Base-by-base conservation (phyloP, 176 grass and related monocot species). In the Chloris gayana region DNA sequence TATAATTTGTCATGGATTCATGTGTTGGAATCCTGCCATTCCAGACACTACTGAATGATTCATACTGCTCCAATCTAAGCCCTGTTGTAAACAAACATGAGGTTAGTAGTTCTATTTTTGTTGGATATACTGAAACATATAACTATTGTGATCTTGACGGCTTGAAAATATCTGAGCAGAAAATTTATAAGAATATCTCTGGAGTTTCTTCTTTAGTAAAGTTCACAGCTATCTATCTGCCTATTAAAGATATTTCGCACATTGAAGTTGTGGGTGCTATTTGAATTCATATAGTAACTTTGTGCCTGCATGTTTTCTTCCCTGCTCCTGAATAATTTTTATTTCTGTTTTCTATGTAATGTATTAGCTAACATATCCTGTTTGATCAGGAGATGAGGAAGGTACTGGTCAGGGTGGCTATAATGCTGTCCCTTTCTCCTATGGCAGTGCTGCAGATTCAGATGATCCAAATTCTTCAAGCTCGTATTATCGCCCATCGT, bases 361-460 rank as follows among this genome's bases (percentile, higher is more conserved):
- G 27, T 29, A 69, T 80, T 83, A 59, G 32, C 80, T 84, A 35
- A 56, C 35, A 83, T 77, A 47, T 88, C 83, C 65, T 80, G 35
- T 84, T 64, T 76, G 87, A 82, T 53, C 80, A 91, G 92, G 79
- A 67, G 88, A 59, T 38, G 76, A 4, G 17, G 75, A 62, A 72
- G 69, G 84, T 67, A 80, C 74, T 34, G 29, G 59, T 19, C 76
- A 81, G 34, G 22, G 68, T 80, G 68, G 41, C 79, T 98, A 82
- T 93, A 82, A 86, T 70, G 56, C 90, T 41, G 84, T 98, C 63
- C 57, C 84, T 62, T 98, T 95, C 78, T 95, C 88, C 38, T 98
- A 95, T 70, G 88, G 88, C 61, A 87, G 35, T 73, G 14, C 80
- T 76, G 75, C 62, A 50, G 69, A 54, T 85, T 84, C 73, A 80